A percentile compares a stretch with the other conserved stretches of the same genome.
These are phyloP conservation scores for Stachybotrys chlorohalonatus DNA, from an alignment of 2,329 filamentous ascomycete species.

Conservation along the genomic window DNA sequence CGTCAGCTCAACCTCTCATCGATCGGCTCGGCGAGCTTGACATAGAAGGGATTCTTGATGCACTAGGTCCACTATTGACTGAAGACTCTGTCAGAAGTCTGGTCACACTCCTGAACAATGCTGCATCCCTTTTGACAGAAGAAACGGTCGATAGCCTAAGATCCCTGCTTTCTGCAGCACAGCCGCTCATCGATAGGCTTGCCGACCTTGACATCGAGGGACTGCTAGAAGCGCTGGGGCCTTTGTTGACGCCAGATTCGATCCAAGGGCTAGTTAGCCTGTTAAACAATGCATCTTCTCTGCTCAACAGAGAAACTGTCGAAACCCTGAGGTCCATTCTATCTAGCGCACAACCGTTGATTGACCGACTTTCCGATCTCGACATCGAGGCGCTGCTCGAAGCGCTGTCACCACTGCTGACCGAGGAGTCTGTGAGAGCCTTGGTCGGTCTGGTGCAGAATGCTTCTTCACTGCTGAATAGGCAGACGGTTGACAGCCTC, in stretches of 20 bases:
- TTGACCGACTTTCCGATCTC: conserved; percentile 22
- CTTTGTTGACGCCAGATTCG: conserved; percentile 16
- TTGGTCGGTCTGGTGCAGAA: conserved; percentile 21
- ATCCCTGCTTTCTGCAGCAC: conserved; percentile 9
- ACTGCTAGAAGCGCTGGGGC: conserved; percentile 15
- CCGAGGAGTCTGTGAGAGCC: conserved; percentile 20
- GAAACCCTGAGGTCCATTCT: conserved; percentile 15
- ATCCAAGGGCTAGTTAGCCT: conserved; percentile 16
- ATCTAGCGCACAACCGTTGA: conserved; percentile 17
- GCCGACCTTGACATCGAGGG: conserved; percentile 23
- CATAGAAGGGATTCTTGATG: conserved; percentile 19
- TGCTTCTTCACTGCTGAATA: conserved; percentile 18
- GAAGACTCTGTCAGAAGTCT: conserved; percentile 16
- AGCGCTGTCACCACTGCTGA: conserved; percentile 23
- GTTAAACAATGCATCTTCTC: conserved; percentile 13
- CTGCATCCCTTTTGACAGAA: conserved; percentile 11
- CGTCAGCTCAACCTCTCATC: conserved; percentile 18
- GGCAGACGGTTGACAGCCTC: conserved; percentile 15
- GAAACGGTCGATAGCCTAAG: conserved; percentile 11
- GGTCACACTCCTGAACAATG: conserved; percentile 14
- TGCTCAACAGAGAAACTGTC: conserved; percentile 12
- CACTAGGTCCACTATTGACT: conserved; percentile 15
- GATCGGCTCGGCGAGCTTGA: conserved; percentile 20
- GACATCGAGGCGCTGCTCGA: conserved; percentile 20
- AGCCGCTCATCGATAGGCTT: conserved; percentile 14